Conservation (phyloP, 257 asterid species). For the Lithospermum erythrorhizon region DNA sequence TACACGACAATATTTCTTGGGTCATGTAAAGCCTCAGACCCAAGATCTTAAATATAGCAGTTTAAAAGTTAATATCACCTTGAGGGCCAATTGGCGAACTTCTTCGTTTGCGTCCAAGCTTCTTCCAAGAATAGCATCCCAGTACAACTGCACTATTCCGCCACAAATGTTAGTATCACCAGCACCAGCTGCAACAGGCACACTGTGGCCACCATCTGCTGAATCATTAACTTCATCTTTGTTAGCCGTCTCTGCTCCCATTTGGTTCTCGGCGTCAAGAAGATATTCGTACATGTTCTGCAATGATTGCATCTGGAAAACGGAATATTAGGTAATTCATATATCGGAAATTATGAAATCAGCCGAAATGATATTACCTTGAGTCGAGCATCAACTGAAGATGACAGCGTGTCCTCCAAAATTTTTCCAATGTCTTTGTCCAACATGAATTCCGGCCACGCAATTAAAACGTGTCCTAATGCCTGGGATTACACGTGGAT, state of each 20-base stretch:
- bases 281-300: constrained; percentile 93
- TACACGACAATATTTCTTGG: neutral
- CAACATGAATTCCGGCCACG: constrained; percentile 85
- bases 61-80: constrained; percentile 34
- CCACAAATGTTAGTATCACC: constrained; percentile 99
- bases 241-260: constrained; percentile 59
- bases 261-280: constrained; percentile 85
- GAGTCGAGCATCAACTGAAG: constrained; percentile 50
- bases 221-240: constrained; percentile 30
- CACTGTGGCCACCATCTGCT: constrained; percentile 44
- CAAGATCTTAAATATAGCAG: neutral
- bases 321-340: constrained; percentile 16
- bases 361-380: constrained; percentile 47
- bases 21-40: neutral
- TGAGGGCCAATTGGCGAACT: constrained; percentile 81
- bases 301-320: constrained; percentile 80
- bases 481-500: constrained; percentile 40
- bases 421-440: constrained; percentile 70
- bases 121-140: constrained; percentile 67
- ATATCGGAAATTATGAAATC: constrained; percentile 10
- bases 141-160: constrained; percentile 83
- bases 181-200: constrained; percentile 99
- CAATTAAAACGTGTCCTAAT: constrained; percentile 82
- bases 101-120: constrained; percentile 74
- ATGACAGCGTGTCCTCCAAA: constrained; percentile 60